A percentile compares a stretch with the other conserved stretches of the same genome.
Conservation (phyloP, 169 alveolate species). For the Sarcocystis neurona region DNA sequence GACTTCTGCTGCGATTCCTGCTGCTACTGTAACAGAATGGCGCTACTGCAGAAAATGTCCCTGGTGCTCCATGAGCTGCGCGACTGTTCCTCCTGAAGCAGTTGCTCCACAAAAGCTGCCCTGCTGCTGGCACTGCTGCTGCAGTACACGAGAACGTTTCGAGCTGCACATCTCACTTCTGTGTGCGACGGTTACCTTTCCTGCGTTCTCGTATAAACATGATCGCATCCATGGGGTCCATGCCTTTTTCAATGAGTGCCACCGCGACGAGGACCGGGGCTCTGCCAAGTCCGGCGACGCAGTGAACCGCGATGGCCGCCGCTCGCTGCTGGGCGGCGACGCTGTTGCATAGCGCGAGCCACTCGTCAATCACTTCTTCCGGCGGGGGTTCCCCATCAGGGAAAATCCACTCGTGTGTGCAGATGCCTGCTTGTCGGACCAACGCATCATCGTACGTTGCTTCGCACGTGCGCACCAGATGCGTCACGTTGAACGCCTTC, state of each 20-base stretch:
- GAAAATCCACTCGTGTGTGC: slow-evolving; percentile 80
- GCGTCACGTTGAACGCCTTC: slow-evolving; percentile 80
- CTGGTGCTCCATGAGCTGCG: no score
- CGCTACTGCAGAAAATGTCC: no score
- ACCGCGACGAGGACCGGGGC: slow-evolving; percentile 91
- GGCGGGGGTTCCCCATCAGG: slow-evolving; percentile 92
- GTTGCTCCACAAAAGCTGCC: background rate
- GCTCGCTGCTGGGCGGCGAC: slow-evolving; percentile 56
- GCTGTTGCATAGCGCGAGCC: slow-evolving; percentile 73
- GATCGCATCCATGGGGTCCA: slow-evolving; percentile 89
- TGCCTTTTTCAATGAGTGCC: slow-evolving; percentile 88
- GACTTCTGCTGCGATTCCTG: no score
- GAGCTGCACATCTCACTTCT: background rate
- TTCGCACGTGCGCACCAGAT: slow-evolving; percentile 90
- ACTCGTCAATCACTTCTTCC: slow-evolving; percentile 78
- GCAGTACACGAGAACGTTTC: background rate
- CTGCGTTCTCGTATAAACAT: slow-evolving; percentile 85
- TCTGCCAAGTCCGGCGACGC: slow-evolving; percentile 92
- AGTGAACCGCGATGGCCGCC: slow-evolving; percentile 90
- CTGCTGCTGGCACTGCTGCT: background rate
- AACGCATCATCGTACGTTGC: slow-evolving; percentile 80
- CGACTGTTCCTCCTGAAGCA: background rate
- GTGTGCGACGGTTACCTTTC: slow-evolving; percentile 68
- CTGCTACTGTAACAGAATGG: no score
- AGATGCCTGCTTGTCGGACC: slow-evolving; percentile 75